phyloP scores from a whole-genome alignment of 441 rosid species.

The Brassica hybrid region DNA sequence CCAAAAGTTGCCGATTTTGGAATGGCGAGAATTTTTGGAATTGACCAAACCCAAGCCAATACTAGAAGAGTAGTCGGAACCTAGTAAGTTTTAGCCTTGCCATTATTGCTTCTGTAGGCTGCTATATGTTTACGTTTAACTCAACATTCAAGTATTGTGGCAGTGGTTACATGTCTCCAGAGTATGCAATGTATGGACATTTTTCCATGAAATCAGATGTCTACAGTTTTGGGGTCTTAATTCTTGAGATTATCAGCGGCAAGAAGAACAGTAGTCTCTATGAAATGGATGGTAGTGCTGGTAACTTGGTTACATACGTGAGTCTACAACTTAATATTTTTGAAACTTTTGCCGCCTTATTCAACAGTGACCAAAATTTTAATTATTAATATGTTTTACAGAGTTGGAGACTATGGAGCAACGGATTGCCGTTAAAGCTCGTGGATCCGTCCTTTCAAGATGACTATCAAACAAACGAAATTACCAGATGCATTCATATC shows the following conservation, averaged over 20 bases:
- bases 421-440: neutral
- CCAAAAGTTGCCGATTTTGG: slow-evolving; percentile 20
- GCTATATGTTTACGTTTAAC: neutral
- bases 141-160: neutral
- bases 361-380: neutral
- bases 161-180: neutral
- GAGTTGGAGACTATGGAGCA: neutral
- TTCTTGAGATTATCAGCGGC: neutral
- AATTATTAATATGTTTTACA: neutral
- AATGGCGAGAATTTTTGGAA: slow-evolving; percentile 16
- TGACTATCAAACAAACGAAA: neutral
- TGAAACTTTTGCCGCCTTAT: neutral
- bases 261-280: neutral
- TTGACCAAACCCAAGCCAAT: slow-evolving; percentile 13
- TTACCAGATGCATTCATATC: neutral
- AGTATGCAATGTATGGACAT: neutral
- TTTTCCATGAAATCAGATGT: neutral
- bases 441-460: neutral
- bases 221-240: neutral
- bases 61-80: slow-evolving; percentile 16
- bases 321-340: neutral
- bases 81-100: slow-evolving; percentile 9
- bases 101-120: neutral
- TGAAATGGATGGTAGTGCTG: neutral
- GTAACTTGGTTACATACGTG: neutral